Conservation (phyloP, 305 asterid genomes). For the Ruellia speciosa region DNA sequence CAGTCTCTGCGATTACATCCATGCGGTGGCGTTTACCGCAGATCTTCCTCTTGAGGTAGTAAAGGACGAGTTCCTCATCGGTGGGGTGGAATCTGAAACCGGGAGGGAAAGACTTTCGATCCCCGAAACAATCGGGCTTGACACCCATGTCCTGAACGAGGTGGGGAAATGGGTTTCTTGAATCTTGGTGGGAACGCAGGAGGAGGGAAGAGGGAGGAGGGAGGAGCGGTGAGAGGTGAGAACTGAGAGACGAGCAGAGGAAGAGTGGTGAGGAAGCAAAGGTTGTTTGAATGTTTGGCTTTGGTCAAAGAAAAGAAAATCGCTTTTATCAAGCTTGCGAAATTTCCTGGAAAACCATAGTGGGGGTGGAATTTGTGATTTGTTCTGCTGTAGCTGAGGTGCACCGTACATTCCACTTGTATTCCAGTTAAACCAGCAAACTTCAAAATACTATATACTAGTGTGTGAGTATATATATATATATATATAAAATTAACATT, state of each 20-base stretch:
- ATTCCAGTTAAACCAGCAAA: no score
- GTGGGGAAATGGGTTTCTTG: neutral
- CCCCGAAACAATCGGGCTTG: constrained; percentile 28
- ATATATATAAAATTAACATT: no score
- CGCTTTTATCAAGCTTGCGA: neutral
- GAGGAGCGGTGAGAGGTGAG: neutral
- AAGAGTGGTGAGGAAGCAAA: constrained; percentile 21
- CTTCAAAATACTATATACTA: no score
- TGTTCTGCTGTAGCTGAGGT: neutral
- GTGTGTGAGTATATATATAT: no score
- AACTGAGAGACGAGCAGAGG: neutral
- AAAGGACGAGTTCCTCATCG: constrained; percentile 76
- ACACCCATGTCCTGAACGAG: constrained; percentile 15
- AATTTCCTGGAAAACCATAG: neutral
- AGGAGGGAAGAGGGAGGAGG: constrained; percentile 5
- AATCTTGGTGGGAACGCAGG: neutral
- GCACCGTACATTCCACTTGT: neutral
- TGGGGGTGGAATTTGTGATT: neutral
- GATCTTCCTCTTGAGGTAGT: constrained; percentile 72
- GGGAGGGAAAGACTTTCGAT: constrained; percentile 50
- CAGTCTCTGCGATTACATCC: constrained; percentile 64
- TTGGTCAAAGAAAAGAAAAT: constrained; percentile 3
- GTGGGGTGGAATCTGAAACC: constrained; percentile 93
- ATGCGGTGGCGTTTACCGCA: constrained; percentile 41
- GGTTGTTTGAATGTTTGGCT: no score